Evolutionary conservation across 2,329 filamentous ascomycete species (phyloP).

Genomic region (Trichophyton verrucosum): DNA sequence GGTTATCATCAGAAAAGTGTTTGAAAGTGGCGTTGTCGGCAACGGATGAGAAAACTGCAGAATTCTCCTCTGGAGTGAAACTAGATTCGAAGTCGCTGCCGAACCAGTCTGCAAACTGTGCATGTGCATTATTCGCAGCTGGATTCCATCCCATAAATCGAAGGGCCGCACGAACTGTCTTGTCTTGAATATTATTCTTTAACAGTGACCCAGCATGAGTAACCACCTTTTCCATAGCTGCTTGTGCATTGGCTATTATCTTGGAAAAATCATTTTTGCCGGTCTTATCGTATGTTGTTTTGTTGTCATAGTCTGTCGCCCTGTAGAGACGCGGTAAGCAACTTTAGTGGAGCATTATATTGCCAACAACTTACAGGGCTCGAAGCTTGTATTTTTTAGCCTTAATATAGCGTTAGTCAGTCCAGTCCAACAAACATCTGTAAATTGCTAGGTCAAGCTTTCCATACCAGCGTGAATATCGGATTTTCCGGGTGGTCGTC

Average conservation of each 20-base stretch:
- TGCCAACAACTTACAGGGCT: background rate
- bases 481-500: conserved; percentile 39
- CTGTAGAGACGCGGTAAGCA: conserved; percentile 36
- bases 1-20: conserved; percentile 50
- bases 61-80: conserved; percentile 44
- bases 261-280: conserved; percentile 42
- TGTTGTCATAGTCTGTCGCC: conserved; percentile 46
- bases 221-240: conserved; percentile 35
- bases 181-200: conserved; percentile 48
- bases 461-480: conserved; percentile 43
- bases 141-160: conserved; percentile 52
- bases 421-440: too few relatives aligned
- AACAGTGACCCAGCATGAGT: conserved; percentile 47
- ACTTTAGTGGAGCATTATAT: background rate
- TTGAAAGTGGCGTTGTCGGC: conserved; percentile 50
- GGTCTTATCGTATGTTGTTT: conserved; percentile 48
- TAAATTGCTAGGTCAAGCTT: conserved; percentile 5
- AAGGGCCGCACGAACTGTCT: conserved; percentile 47
- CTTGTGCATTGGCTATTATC: conserved; percentile 41
- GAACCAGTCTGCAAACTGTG: conserved; percentile 52
- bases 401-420: conserved; percentile 10
- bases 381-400: conserved; percentile 44
- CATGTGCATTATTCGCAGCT: conserved; percentile 39
- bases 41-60: conserved; percentile 45
- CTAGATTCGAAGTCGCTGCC: conserved; percentile 48